Base-by-base conservation (phyloP, 306 rosid species). In the Albizia julibrissin region DNA sequence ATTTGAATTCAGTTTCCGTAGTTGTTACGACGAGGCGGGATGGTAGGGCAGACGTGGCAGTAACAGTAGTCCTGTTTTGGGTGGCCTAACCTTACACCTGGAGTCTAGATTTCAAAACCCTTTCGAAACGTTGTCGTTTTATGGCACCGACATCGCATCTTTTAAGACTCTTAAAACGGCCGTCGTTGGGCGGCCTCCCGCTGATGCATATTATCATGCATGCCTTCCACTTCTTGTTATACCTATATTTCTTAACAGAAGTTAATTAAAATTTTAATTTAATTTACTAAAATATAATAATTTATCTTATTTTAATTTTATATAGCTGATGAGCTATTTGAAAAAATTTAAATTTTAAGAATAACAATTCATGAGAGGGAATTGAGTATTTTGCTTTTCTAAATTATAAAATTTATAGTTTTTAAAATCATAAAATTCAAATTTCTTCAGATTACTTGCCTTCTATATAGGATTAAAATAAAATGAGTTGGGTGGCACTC, bases 371-470 rank as follows among this genome's bases (percentile, higher is more conserved):
- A 37, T 6, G 6, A 1, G 8, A 37, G 6, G 40, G 8, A 1
- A 5, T 5, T 37, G 0, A 0, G 40, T 37, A 1, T 4, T 34
- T 37, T 37, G 0, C 6, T 37, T 37, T 37, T 37, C 40, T 0
- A 37, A 37, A 37, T 37, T 37, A 37, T 37, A 1, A 6, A 37
- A 1, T 37, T 37, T 37, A 6, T 37, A 0, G 5, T 6, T 37
- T 37, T 37, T 4, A 5, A 6, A 37, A 6, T 37, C 6, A 37
- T 37, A 6, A 37, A 37, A 37, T 37, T 37, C 6, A 1, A 6
- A 37, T 1, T 37, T 37, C 1, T 37, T 6, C 0, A 37, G 0
- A 6, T 34, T 34, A 4, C 7, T 34, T 0, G 0, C 0, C 0
- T 34, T 0, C 0, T 1, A 6, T 37, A 6, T 37, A 37, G 8